A percentile compares a stretch with the other conserved stretches of the same genome.
Conservation (phyloP, 169 alveolate genomes). For the Plasmodium adleri region DNA sequence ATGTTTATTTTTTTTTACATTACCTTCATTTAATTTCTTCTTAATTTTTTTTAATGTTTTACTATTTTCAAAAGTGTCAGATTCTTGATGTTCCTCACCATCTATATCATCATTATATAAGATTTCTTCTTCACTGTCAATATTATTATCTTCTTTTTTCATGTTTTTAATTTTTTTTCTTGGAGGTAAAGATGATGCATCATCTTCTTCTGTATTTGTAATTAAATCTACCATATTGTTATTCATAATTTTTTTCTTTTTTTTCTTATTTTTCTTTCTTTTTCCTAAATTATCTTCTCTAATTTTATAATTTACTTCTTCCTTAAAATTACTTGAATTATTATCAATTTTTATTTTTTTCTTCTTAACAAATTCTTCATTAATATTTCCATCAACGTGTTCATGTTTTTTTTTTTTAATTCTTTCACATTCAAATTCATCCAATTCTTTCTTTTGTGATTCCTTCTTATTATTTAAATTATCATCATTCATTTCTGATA, state of each 20-base stretch:
- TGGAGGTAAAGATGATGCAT: conserved; percentile 35
- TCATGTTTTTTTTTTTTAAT: no score
- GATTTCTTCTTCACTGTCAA: neutral
- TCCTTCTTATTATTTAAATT: no score
- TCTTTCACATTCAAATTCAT: no score
- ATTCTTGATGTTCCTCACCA: neutral
- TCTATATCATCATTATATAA: neutral
- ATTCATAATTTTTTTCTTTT: neutral
- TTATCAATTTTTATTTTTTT: no score
- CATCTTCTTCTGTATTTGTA: conserved; percentile 2
- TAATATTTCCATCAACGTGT: no score
- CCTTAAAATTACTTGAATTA: no score
- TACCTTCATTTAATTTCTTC: neutral
- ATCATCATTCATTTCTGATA: no score
- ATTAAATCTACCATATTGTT: conserved; percentile 1
- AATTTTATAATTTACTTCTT: no score
- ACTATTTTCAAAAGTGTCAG: conserved; percentile 6
- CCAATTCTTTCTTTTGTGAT: no score
- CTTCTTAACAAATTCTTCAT: no score
- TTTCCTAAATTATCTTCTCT: neutral
- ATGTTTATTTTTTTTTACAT: neutral
- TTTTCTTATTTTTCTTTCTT: no score
- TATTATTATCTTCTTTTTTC: conserved; percentile 20
- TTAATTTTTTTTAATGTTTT: conserved; percentile 8
- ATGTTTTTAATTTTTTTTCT: conserved; percentile 56